phyloP scores from a whole-genome alignment of 768 basidiomycete species.

The Suillus brevipes region DNA sequence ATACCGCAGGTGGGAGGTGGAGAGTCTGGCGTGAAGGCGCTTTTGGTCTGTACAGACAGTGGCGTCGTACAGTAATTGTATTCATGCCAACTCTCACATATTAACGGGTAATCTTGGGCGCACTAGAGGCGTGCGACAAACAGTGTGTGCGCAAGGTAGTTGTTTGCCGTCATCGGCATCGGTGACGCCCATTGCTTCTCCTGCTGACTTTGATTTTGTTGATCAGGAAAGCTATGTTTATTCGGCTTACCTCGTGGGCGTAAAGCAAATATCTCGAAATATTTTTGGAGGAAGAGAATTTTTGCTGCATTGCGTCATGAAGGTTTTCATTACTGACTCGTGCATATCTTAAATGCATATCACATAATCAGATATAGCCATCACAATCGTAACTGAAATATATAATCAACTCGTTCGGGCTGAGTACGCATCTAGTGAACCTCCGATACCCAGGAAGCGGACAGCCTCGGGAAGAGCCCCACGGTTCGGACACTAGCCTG shows the following conservation, averaged over 20 bases:
- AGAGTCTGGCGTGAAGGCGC: slow-evolving; percentile 11
- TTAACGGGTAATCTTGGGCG: background rate
- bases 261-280: slow-evolving; percentile 15
- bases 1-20: slow-evolving; percentile 18
- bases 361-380: background rate
- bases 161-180: slow-evolving; percentile 7
- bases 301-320: background rate
- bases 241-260: slow-evolving; percentile 32
- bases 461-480: background rate
- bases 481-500: background rate
- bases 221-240: slow-evolving; percentile 38
- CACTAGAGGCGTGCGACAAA: background rate
- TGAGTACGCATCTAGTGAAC: background rate
- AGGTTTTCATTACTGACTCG: background rate
- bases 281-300: background rate
- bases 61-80: slow-evolving; percentile 10
- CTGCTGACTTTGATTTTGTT: slow-evolving; percentile 34
- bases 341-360: background rate
- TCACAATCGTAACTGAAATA: background rate
- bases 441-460: background rate
- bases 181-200: background rate
- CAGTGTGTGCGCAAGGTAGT: background rate
- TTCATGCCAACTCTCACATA: slow-evolving; percentile 7
- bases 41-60: slow-evolving; percentile 30
- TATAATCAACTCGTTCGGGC: background rate